Evolutionary conservation across 1,284 basidiomycete genomes (phyloP), one percentile per base, ranked within the genome.

Genomic region (Microbotryum lychnidis-dioicae): DNA sequence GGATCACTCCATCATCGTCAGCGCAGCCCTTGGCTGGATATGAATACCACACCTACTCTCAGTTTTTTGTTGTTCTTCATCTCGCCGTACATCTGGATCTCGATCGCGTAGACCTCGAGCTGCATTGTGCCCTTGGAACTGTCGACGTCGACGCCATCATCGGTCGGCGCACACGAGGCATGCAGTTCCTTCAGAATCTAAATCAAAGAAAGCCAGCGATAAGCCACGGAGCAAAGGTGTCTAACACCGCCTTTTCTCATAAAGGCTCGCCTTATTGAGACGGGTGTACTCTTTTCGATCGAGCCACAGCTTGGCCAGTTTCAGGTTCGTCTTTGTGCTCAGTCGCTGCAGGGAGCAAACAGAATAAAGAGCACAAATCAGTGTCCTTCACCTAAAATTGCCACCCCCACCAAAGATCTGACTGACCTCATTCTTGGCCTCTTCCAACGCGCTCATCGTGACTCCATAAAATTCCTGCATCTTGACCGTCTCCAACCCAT

Each of bases 51-150:
- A 61, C 65, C 58, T 60, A 87, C 91, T 80, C 97, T 96, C 56
- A 97, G 81, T 75, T 96, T 97, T 78, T 93, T 92, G 77, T 86
- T 87, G 74, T 98, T 96, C 71, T 87, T 85, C 68, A 86, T 88
- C 76, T 97, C 92, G 70, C 92, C 93, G 77, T 97, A 92, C 96
- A 99, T 98, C 74, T 97, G 94, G 60, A 99, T 98, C 76, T 99
- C 94, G 53, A 97, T 84, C 0, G 96, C 93, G 73, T 97, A 97
- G 53, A 98, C 90, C 77, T 99, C 96, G n/a, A 98, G 82, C 20
- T 98, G 80, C 70, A 92, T 88, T 2, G 91, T 94, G 10, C 91
- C 91, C 54, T 87, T 85, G 10, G 89, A 89, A 72, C 92, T 87
- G 71, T 92, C 90, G 42, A 82, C 84, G 42, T 79, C 79, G 25